Evolutionary conservation across 2,329 filamentous ascomycete genomes (phyloP).

Genomic region (Bipolaris sorokiniana): DNA sequence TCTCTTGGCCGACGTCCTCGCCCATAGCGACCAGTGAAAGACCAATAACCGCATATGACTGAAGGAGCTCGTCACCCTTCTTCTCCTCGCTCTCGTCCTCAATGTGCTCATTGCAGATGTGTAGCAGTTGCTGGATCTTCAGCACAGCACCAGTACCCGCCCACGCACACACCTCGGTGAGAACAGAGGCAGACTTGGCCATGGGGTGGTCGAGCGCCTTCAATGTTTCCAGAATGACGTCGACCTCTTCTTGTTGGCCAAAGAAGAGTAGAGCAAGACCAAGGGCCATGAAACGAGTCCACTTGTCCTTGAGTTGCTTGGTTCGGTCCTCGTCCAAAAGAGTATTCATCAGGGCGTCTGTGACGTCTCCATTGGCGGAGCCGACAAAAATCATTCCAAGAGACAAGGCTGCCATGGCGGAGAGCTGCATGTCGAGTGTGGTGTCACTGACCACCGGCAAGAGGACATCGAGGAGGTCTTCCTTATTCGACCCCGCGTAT

Average conservation of each 20-base stretch:
- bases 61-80: constrained; percentile 92
- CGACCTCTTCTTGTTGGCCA: constrained; percentile 96
- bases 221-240: constrained; percentile 93
- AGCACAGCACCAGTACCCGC: constrained; percentile 95
- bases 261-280: constrained; percentile 95
- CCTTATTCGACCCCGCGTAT: constrained; percentile 93
- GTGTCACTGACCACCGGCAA: constrained; percentile 87
- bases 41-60: constrained; percentile 94
- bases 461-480: constrained; percentile 82
- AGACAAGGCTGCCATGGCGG: constrained; percentile 92
- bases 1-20: constrained; percentile 97
- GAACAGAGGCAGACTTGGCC: constrained; percentile 91
- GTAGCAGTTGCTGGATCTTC: constrained; percentile 95
- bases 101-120: constrained; percentile 97
- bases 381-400: constrained; percentile 92
- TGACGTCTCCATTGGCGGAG: constrained; percentile 88
- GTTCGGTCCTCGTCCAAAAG: constrained; percentile 92
- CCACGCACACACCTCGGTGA: constrained; percentile 97
- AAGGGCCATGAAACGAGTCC: constrained; percentile 95
- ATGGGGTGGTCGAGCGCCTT: constrained; percentile 98
- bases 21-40: constrained; percentile 96
- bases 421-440: constrained; percentile 88
- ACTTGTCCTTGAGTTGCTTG: constrained; percentile 93
- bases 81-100: constrained; percentile 89
- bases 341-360: constrained; percentile 88